Base-by-base conservation (phyloP, 805 yeast genomes). In the Brettanomyces custersianus region DNA sequence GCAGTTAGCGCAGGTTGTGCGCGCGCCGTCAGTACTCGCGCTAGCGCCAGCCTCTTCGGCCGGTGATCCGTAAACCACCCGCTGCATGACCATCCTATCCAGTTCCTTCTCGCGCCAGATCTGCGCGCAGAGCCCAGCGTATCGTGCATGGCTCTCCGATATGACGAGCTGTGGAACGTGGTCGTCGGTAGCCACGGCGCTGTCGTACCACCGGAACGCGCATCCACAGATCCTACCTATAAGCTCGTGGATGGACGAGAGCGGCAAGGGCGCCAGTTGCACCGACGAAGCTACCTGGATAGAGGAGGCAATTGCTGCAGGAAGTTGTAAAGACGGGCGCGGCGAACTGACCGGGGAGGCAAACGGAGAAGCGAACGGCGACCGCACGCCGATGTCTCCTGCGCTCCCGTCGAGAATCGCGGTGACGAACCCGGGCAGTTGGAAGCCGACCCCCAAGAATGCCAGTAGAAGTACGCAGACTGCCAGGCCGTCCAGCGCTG, bases 131-230 rank as follows among this genome's bases (percentile, higher is more conserved):
- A 83, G 68, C 37, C 75, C 74, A 17, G 78, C 59, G 35, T 68
- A 71, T 40, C 96, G 66, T 22, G 45, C 3, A 82, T 62, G 2
- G 80, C 66, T 44, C 86, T 95, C 29, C 81, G 74, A 43, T 76
- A 82, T 0, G 87, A 80, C 57, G 40, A 79, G 90, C 0, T 97
- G 96, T 0, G 80, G 88, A 44, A 72, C 73, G 44, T 90, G 95
- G 38, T 77, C 85, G 7, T 69, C 65, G 38, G 71, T 77, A 27
- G 63, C 53, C 4, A 73, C 62, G 26, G 90, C 77, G 27, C 60
- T 46, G 38, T 64, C 68, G 52, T 69, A 79, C 47, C 50, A 73
- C 32, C 47, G 62, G 5, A 70, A 38, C 4, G 62, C 52, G 38
- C 63, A 66, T 10, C 50, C 59, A 21, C 63, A 56, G 4, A 72